A percentile compares a stretch with the other conserved stretches of the same genome.
Conservation (phyloP, 2,329 filamentous ascomycete genomes). For the Xylaria digitata region DNA sequence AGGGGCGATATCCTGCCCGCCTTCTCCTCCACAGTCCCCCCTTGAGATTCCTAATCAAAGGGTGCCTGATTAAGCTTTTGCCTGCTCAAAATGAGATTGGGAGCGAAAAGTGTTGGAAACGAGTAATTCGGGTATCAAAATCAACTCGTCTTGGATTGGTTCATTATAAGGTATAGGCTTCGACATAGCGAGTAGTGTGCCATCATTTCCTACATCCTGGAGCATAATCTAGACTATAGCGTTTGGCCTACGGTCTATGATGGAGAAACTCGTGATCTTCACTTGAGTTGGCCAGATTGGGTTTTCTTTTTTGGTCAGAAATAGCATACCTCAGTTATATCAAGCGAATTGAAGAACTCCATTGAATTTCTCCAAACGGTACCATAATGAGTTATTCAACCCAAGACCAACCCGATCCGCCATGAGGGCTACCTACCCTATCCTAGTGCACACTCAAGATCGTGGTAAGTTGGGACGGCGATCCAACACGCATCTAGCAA, state of each 20-base stretch:
- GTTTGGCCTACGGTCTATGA: not conserved
- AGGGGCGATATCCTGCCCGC: no score
- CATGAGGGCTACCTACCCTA: not conserved
- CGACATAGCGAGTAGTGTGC: not conserved
- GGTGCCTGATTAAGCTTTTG: no score
- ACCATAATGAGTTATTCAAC: not conserved
- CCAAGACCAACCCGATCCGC: not conserved
- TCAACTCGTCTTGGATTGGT: not conserved
- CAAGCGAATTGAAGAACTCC: not conserved
- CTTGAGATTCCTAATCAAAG: no score
- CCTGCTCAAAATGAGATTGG: no score
- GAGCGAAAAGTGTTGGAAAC: not conserved
- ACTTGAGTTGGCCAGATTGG: not conserved
- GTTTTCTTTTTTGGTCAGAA: not conserved
- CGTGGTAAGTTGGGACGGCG: slow-evolving; percentile 54
- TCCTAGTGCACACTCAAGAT: slow-evolving; percentile 13
- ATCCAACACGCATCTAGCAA: slow-evolving; percentile 66
- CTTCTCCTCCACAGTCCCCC: no score
- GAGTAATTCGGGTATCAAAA: not conserved
- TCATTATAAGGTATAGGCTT: not conserved
- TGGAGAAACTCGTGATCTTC: not conserved
- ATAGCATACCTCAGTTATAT: no score
- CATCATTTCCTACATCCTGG: not conserved
- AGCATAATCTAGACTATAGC: not conserved
- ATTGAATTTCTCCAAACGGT: not conserved